phyloP scores from a whole-genome alignment of 1,284 basidiomycete species.

The Sphaerobolus stellatus region DNA sequence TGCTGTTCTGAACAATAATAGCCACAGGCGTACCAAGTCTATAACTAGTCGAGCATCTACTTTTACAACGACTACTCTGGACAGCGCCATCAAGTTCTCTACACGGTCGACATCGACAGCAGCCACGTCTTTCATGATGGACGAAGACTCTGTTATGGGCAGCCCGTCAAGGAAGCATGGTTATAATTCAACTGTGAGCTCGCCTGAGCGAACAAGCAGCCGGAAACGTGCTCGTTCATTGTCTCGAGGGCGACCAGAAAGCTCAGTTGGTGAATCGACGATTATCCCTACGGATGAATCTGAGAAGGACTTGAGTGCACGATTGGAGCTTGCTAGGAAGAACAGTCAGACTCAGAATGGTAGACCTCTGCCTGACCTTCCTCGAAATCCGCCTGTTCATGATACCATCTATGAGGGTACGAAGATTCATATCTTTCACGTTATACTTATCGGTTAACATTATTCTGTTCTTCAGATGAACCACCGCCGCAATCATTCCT shows the following conservation, averaged over 20 bases:
- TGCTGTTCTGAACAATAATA: constrained; percentile 55
- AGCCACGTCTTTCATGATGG: constrained; percentile 57
- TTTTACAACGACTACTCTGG: constrained; percentile 61
- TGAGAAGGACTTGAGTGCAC: constrained; percentile 70
- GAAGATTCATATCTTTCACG: constrained; percentile 14
- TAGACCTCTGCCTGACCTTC: constrained; percentile 31
- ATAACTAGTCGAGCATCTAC: constrained; percentile 71
- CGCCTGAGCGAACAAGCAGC: constrained; percentile 26
- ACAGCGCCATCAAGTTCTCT: constrained; percentile 67
- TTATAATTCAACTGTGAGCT: constrained; percentile 37
- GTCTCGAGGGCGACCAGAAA: constrained; percentile 42
- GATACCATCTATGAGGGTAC: constrained; percentile 75
- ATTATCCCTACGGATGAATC: constrained; percentile 52
- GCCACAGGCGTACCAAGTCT: constrained; percentile 64
- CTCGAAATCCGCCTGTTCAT: constrained; percentile 44
- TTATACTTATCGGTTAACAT: neutral
- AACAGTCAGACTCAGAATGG: constrained; percentile 77
- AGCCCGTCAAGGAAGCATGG: constrained; percentile 47
- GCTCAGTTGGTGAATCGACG: constrained; percentile 44
- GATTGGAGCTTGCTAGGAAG: constrained; percentile 73
- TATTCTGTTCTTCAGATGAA: constrained; percentile 47
- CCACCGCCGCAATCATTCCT: constrained; percentile 36
- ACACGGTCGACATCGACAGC: constrained; percentile 66
- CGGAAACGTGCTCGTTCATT: constrained; percentile 35
- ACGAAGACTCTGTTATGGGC: constrained; percentile 50